Base-by-base conservation (phyloP, 805 yeast genomes). In the Saturnispora saitoi region DNA sequence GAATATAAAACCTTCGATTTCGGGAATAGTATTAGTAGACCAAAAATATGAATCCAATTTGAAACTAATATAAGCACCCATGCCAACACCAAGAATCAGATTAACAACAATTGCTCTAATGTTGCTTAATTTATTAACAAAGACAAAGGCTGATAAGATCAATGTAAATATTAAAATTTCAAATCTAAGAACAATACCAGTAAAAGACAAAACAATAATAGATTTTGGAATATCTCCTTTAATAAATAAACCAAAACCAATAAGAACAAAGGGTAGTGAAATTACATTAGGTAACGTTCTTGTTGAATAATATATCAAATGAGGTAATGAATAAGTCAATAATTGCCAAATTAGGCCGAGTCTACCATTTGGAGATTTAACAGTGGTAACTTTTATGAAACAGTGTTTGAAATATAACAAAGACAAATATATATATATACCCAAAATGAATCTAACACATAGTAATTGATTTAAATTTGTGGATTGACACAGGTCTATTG, bases 201-300 rank as follows among this genome's bases (percentile, higher is more conserved):
- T 63, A 52, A 84, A 78, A 0, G 85, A 73, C 22, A 86, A 61
- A 57, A 83, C 61, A 0, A 74, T 60, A 34, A 89, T 63, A 1
- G 79, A 76, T 26, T 57, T 51, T 0, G 76, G 70, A 6, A 69
- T 52, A 43, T 75, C 70, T 10, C 82, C 86, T 17, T 56, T 54
- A 14, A 86, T 54, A 14, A 80, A 56, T 57, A 69, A 70, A 4
- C 78, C 69, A 39, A 83, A 54, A 0, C 84, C 83, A 42, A 67
- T 56, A 48, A 77, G 76, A 4, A 83, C 81, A 32, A 86, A 58
- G 3, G 97, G 96, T 47, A 91, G 68, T 2, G 85, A 89, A 49
- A 90, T 68, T 56, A 83, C 84, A 64, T 91, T 91, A n/a, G 97
- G 96, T 50, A 91, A 70, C 0, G 95, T 79, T 55, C 97, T 72